Base-by-base conservation (phyloP, 2,329 filamentous ascomycete species). In the Penicillium hesseltinei region DNA sequence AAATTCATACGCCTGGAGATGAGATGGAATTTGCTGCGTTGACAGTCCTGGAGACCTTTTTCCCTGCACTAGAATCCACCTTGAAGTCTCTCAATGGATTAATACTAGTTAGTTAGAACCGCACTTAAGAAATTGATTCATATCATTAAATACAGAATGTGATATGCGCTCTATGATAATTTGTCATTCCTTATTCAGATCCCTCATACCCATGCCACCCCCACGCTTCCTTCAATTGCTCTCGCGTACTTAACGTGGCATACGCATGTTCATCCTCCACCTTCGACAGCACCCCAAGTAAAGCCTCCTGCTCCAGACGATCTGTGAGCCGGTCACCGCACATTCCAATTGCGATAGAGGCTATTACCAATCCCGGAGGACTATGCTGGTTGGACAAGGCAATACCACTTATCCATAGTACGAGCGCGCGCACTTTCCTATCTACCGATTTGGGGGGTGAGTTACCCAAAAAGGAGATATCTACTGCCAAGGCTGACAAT, bases 401-500 rank as follows among this genome's bases (percentile, higher is more conserved):
- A 36, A 86, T 85, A 2, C 85, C 85, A 62, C 84, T 87, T 2
- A 87, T 71, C 25, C 78, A 73, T 17, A 82, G 74, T 2, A 87
- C 77, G 31, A 83, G 55, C 68, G 72, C 57, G 68, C 72, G 57
- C 11, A 63, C 49, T 36, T 58, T 46, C 10, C 36, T 38, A 51
- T 65, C 61, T 0, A 63, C 59, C 10, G 40, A 51, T 35, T 15
- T 25, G 6, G 13, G 31, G 29, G 29, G 31, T 13, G 31, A 35
- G 2, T 35, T 35, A 35, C 31, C 11, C 31, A 35, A 35, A 35
- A 35, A 35, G 31, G 31, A 35, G 31, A 35, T 35, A 7, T 35
- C 13, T 35, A 35, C 31, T 35, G 11, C 31, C 31, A 15, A 35
- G 13, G 13, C 13, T 35, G 31, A 35, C 13, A 35, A 35, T 35